A percentile compares a stretch with the other conserved stretches of the same genome.
phyloP scores from a whole-genome alignment of 2,329 filamentous ascomycete genomes.

The Alternaria hordeiaustralica region DNA sequence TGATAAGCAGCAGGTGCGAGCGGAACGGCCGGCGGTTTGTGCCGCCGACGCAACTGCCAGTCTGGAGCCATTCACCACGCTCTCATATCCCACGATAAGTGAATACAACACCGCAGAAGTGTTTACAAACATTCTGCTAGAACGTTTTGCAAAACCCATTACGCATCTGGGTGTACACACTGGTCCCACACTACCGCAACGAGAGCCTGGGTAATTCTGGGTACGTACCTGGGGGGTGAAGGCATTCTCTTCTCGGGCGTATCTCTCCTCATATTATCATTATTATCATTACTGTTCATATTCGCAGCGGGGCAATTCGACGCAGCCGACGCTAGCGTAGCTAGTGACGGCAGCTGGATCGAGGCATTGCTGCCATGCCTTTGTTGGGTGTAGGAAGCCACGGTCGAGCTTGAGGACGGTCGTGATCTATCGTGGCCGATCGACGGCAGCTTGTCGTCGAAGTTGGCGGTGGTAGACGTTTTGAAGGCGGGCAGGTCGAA shows the following conservation, averaged over 20 bases:
- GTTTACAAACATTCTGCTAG: neutral
- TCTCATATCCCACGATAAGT: neutral
- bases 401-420: constrained; percentile 60
- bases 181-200: neutral
- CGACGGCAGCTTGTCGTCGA: constrained; percentile 57
- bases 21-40: constrained; percentile 19
- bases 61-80: neutral
- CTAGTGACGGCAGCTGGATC: constrained; percentile 62
- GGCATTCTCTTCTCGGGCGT: constrained; percentile 37
- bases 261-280: constrained; percentile 28
- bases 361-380: constrained; percentile 49
- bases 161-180: neutral
- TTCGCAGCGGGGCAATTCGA: constrained; percentile 57
- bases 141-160: neutral
- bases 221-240: constrained; percentile 42
- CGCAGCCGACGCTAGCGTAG: constrained; percentile 65
- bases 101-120: neutral
- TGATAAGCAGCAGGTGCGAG: constrained; percentile 36
- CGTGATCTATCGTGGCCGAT: constrained; percentile 59
- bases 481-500: constrained; percentile 57
- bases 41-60: constrained; percentile 18
- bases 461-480: constrained; percentile 46
- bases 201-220: neutral
- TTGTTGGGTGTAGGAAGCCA: constrained; percentile 52
- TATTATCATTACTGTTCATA: constrained; percentile 31